phyloP scores from a whole-genome alignment of 768 basidiomycete genomes.

The Suillus sp. region DNA sequence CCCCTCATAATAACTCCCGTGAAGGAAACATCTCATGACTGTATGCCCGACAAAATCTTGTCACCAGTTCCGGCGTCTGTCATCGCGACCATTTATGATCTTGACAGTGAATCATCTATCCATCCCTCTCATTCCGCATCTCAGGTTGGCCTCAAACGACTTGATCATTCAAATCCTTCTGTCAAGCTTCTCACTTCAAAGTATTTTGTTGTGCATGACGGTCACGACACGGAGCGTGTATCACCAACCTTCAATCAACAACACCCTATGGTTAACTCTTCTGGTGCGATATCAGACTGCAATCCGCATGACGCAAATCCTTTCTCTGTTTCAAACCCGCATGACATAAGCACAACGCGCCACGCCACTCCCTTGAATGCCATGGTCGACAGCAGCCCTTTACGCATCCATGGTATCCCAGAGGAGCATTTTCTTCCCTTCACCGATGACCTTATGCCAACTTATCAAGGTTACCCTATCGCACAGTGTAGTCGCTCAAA shows the following conservation, averaged over 20 bases:
- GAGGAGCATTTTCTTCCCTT: background rate
- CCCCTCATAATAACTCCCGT: background rate
- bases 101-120: conserved; percentile 29
- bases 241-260: background rate
- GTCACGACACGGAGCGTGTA: too few species aligned
- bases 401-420: background rate
- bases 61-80: conserved; percentile 12
- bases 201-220: conserved; percentile 11
- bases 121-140: conserved; percentile 61
- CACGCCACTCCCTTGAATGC: background rate
- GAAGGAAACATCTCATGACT: background rate
- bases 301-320: background rate
- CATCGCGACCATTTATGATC: conserved; percentile 32
- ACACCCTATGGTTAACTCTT: too few species aligned
- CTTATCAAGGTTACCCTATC: background rate
- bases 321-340: background rate
- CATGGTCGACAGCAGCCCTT: background rate
- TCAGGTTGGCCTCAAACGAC: conserved; percentile 35
- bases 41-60: background rate
- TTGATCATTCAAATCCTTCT: background rate
- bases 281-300: background rate
- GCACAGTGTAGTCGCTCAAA: background rate
- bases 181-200: conserved; percentile 19
- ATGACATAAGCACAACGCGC: background rate
- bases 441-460: background rate